phyloP scores from a whole-genome alignment of 1,284 basidiomycete genomes.

The Ganoderma lingzhi region DNA sequence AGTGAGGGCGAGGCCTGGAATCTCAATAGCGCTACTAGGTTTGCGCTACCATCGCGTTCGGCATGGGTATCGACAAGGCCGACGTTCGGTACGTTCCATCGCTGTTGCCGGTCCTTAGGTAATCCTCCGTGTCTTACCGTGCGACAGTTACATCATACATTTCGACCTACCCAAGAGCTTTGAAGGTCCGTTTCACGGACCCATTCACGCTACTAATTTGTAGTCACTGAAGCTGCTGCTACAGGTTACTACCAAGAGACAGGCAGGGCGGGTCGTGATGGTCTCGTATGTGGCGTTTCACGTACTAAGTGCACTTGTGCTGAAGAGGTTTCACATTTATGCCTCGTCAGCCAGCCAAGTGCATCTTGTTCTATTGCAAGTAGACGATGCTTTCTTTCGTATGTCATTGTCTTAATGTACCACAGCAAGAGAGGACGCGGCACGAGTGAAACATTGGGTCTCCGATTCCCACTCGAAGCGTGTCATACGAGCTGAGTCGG shows the following conservation, averaged over 20 bases:
- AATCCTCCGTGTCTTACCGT: slow-evolving; percentile 2
- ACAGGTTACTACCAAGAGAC: slow-evolving; percentile 91
- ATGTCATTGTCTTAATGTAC: slow-evolving; percentile 3
- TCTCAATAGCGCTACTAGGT: slow-evolving; percentile 43
- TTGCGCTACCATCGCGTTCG: slow-evolving; percentile 82
- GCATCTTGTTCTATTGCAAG: slow-evolving; percentile 84
- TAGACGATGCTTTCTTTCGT: neutral
- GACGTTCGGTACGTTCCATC: slow-evolving; percentile 68
- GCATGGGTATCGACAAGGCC: slow-evolving; percentile 89
- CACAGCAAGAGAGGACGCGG: slow-evolving; percentile 81
- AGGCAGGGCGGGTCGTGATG: slow-evolving; percentile 85
- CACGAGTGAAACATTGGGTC: slow-evolving; percentile 62
- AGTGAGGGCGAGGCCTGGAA: neutral
- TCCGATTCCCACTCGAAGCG: slow-evolving; percentile 55
- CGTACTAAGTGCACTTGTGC: neutral
- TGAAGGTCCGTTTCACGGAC: slow-evolving; percentile 62
- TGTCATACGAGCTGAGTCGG: slow-evolving; percentile 47
- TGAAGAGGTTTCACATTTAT: neutral
- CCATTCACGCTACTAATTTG: neutral
- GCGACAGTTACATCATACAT: slow-evolving; percentile 72
- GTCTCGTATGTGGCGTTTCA: slow-evolving; percentile 56
- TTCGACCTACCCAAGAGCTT: slow-evolving; percentile 86
- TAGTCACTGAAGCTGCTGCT: neutral
- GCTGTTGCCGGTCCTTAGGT: neutral
- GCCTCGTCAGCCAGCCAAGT: slow-evolving; percentile 72